phyloP scores from a whole-genome alignment of 257 asterid genomes.

The Schizonepeta tenuifolia region DNA sequence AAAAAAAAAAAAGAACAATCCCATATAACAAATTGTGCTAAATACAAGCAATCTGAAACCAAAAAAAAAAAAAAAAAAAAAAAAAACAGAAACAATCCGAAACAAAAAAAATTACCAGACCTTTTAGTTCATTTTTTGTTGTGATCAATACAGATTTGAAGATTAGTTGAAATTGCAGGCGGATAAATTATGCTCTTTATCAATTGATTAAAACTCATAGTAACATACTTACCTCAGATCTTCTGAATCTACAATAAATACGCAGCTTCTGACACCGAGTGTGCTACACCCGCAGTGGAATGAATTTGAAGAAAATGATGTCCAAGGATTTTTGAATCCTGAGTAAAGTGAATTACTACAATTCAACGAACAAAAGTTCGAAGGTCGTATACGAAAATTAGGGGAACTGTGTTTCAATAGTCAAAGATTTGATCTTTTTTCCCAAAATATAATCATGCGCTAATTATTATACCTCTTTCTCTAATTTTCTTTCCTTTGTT shows the following conservation, averaged over 20 bases:
- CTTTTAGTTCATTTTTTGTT: background rate
- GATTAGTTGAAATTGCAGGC: background rate
- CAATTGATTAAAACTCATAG: background rate
- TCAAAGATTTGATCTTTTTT: background rate
- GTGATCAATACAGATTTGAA: background rate
- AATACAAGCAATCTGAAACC: too few species aligned
- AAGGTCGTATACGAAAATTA: background rate
- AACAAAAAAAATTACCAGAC: background rate
- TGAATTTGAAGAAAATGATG: background rate
- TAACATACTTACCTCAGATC: constrained; percentile 2
- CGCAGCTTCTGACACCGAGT: background rate
- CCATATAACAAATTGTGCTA: too few species aligned
- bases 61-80: background rate
- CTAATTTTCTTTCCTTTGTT: too few species aligned
- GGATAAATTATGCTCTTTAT: background rate
- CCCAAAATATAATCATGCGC: too few species aligned
- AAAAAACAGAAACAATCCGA: too few species aligned
- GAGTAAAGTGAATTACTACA: too few species aligned
- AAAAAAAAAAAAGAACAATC: too few species aligned
- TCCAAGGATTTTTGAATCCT: background rate
- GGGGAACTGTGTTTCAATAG: background rate
- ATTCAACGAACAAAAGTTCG: background rate
- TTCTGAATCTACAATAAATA: background rate
- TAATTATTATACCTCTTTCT: too few species aligned
- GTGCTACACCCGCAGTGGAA: background rate